Base-by-base conservation (phyloP, 2,329 filamentous ascomycete genomes). In the Microdochium bolleyi region DNA sequence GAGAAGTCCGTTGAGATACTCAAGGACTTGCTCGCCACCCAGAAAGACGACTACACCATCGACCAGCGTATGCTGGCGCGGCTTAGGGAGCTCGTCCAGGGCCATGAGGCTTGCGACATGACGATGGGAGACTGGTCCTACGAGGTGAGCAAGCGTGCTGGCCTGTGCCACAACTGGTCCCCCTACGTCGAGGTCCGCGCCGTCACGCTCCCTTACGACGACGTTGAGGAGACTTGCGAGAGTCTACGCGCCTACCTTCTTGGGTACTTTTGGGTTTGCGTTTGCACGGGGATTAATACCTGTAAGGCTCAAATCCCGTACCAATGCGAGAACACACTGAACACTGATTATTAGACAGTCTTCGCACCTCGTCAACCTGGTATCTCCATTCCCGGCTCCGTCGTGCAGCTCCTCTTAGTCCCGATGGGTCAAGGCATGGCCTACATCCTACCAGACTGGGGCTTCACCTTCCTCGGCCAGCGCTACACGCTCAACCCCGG, bases 391-490 rank as follows among this genome's bases (percentile, higher is more conserved):
- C 37, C 37, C 37, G 37, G 37, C 37, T 41, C 37, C 37, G 37
- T 41, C 19, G 37, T 41, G 7, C 37, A 41, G 37, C 37, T 41
- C 37, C 37, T 41, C 37, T 19, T 41, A 41, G 37, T 41, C 19
- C 37, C 37, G 14, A 41, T 41, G 37, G 37, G 37, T 14, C 37
- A 41, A 41, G 37, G 37, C 37, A 41, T 41, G 37, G 37, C 37
- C 14, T 41, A 41, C 37, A 41, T 67, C 14, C 58, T 80, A 0
- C 77, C 77, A 0, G 70, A 73, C 51, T 74, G 71, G 66, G 70
- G 72, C 3, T 54, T 79, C 52, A 72, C 66, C 0, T 51, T 77
- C 4, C 66, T 66, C 7, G 70, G 70, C 19, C 68, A 65, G 1
- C 63, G 67, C 19, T 64, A 66, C 32, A 68, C 69, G 2, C 62